A percentile compares a stretch with the other conserved stretches of the same genome.
Evolutionary conservation across 495 filamentous ascomycete genomes (phyloP).

Genomic region (Apiosordaria backusii): DNA sequence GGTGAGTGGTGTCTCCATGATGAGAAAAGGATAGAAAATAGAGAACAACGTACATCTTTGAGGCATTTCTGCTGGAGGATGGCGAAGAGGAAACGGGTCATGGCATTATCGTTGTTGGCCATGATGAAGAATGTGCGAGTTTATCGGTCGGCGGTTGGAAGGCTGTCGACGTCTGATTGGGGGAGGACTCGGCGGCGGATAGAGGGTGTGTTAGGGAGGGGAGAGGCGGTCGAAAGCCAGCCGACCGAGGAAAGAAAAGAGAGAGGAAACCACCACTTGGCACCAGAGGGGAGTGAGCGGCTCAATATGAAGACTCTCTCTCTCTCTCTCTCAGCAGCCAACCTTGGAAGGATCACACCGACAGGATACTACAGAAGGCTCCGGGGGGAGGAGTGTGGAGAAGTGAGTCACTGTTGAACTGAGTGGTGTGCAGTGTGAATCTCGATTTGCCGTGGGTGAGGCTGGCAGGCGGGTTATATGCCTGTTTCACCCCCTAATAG

Average conservation of each 20-base stretch:
- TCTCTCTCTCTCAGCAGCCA: neutral
- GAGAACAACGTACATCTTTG: constrained; percentile 58
- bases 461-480: constrained; percentile 28
- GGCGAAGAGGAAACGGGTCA: constrained; percentile 65
- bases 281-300: constrained; percentile 13
- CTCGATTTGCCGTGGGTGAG: constrained; percentile 22
- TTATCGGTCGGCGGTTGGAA: neutral
- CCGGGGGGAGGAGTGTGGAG: constrained; percentile 25
- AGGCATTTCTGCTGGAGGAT: constrained; percentile 73
- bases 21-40: neutral
- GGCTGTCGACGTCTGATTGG: neutral
- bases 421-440: neutral
- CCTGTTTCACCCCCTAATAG: constrained; percentile 28
- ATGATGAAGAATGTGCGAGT: constrained; percentile 28
- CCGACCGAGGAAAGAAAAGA: constrained; percentile 23
- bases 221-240: constrained; percentile 22
- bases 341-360: constrained; percentile 30
- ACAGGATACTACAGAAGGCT: constrained; percentile 15
- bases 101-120: constrained; percentile 48
- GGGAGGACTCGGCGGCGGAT: constrained; percentile 4
- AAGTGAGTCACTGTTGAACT: constrained; percentile 31
- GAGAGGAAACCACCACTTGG: constrained; percentile 3
- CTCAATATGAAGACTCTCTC: constrained; percentile 28
- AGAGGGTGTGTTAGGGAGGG: constrained; percentile 5
- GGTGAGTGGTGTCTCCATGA: neutral